These are phyloP conservation scores for Irpex rosettiformis DNA, from an alignment of 1,284 basidiomycete genomes.

Conservation along the genomic window DNA sequence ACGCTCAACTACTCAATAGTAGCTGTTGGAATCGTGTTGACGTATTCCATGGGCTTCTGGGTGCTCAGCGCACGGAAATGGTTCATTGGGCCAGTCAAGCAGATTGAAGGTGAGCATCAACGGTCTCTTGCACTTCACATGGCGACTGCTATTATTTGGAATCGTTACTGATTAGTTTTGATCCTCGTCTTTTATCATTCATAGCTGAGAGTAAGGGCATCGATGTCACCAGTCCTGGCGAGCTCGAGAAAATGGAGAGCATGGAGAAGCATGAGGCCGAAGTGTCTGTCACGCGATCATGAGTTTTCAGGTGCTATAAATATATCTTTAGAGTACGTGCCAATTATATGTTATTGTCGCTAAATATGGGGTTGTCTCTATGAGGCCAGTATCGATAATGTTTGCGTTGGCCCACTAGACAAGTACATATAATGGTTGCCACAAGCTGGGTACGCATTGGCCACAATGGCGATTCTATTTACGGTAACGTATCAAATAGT, in stretches of 20 bases:
- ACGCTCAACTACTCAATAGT: slow-evolving; percentile 74
- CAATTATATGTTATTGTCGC: neutral
- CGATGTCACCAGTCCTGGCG: slow-evolving; percentile 43
- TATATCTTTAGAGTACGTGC: neutral
- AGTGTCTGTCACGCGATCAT: neutral
- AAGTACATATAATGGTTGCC: neutral
- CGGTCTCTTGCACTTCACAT: neutral
- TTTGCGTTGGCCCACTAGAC: neutral
- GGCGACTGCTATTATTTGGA: neutral
- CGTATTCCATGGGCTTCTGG: slow-evolving; percentile 65
- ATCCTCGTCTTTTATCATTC: too few species aligned
- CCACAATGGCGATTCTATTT: too few species aligned
- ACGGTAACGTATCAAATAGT: too few species aligned
- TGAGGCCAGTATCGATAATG: neutral
- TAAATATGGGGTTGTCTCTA: neutral
- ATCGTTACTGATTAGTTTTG: neutral
- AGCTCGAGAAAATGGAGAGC: slow-evolving; percentile 13
- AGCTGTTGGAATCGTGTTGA: slow-evolving; percentile 66
- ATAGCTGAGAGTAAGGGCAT: slow-evolving; percentile 46
- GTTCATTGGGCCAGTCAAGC: slow-evolving; percentile 66
- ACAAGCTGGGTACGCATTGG: too few species aligned
- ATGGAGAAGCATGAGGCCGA: neutral
- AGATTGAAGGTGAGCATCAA: slow-evolving; percentile 47
- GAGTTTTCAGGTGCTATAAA: neutral
- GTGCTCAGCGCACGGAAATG: slow-evolving; percentile 63